Conservation (phyloP, 1,284 basidiomycete genomes). For the Heterobasidion annosum region DNA sequence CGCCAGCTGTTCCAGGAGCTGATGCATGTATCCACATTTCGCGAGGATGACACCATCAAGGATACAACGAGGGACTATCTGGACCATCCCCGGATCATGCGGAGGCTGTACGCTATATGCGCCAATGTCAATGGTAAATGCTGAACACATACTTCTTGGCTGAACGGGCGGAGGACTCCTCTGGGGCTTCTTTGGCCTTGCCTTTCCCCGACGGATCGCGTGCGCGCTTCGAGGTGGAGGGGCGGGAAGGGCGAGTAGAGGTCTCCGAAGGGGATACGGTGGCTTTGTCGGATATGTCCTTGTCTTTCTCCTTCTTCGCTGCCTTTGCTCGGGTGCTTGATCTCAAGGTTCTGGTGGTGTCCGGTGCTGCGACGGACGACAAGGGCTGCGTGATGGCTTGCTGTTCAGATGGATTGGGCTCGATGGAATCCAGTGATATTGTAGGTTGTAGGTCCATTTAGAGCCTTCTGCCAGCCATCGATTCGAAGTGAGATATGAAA, state of each 20-base stretch:
- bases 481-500: slow-evolving; percentile 26
- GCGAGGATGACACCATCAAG: too few relatives aligned
- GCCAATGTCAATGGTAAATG: neutral
- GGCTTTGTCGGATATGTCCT: slow-evolving; percentile 30
- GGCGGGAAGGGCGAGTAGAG: slow-evolving; percentile 31
- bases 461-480: slow-evolving; percentile 75
- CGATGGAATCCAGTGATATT: slow-evolving; percentile 29
- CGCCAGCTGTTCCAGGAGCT: too few relatives aligned
- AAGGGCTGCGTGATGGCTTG: slow-evolving; percentile 56
- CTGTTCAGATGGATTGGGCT: slow-evolving; percentile 9
- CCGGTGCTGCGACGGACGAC: slow-evolving; percentile 22
- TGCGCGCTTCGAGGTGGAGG: slow-evolving; percentile 42
- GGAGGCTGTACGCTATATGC: too few relatives aligned
- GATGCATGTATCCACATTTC: too few relatives aligned
- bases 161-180: slow-evolving; percentile 32
- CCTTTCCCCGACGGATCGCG: slow-evolving; percentile 50
- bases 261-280: slow-evolving; percentile 22
- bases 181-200: slow-evolving; percentile 45
- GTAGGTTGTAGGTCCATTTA: slow-evolving; percentile 78
- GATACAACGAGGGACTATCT: too few relatives aligned
- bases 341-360: slow-evolving; percentile 41
- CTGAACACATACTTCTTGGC: slow-evolving; percentile 50
- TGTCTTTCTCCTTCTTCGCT: slow-evolving; percentile 44
- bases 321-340: slow-evolving; percentile 72
- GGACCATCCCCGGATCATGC: too few relatives aligned